These are phyloP conservation scores for Lenzites betulinus DNA, from an alignment of 768 basidiomycete species.

Conservation along the genomic window DNA sequence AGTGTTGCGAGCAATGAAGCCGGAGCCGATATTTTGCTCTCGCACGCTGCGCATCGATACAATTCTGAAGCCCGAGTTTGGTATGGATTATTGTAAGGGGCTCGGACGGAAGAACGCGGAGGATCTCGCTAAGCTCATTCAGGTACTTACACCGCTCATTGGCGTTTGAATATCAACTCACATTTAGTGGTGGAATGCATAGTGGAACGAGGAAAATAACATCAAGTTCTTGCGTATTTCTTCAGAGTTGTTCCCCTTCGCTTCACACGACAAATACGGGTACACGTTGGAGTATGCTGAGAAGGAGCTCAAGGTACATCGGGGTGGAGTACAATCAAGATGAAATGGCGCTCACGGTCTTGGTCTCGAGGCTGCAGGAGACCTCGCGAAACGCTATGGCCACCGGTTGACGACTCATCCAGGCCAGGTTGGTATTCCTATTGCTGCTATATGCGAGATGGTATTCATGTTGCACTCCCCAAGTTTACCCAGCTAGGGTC, in stretches of 20 bases:
- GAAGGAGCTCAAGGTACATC: conserved; percentile 44
- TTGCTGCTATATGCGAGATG: too few species aligned
- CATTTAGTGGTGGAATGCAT: conserved; percentile 5
- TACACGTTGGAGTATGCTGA: conserved; percentile 81
- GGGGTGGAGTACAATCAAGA: background rate
- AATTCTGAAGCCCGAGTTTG: conserved; percentile 74
- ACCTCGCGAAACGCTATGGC: conserved; percentile 46
- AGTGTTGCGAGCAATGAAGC: conserved; percentile 70
- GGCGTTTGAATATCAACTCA: background rate
- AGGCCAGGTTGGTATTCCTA: conserved; percentile 51
- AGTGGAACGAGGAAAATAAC: conserved; percentile 86
- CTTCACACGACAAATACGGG: conserved; percentile 77
- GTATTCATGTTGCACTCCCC: background rate
- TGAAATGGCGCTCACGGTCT: conserved; percentile 8
- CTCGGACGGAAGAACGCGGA: conserved; percentile 73
- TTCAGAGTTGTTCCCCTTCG: conserved; percentile 93
- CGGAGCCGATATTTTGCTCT: conserved; percentile 70
- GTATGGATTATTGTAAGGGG: conserved; percentile 72
- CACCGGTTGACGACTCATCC: conserved; percentile 86
- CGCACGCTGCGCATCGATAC: conserved; percentile 64
- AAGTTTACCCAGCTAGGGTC: conserved; percentile 80
- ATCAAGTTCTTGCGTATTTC: conserved; percentile 90
- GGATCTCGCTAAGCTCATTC: conserved; percentile 72
- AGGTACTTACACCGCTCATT: conserved; percentile 32
- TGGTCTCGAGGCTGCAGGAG: conserved; percentile 36